These are phyloP conservation scores for Ceratonia siliqua DNA, from an alignment of 306 rosid genomes.

Conservation along the genomic window DNA sequence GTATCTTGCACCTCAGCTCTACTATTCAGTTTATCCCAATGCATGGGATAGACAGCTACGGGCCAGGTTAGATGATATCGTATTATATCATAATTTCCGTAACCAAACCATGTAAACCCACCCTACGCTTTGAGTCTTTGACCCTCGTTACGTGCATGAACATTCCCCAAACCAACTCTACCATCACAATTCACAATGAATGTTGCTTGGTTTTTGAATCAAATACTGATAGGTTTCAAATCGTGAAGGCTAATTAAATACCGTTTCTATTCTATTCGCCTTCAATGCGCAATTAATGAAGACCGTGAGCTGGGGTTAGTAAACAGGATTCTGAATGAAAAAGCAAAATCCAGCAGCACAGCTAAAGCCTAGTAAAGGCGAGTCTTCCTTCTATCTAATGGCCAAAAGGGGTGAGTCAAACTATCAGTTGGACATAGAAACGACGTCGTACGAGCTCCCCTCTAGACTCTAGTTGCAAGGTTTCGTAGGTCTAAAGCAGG, in stretches of 20 bases:
- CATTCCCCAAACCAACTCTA: not conserved
- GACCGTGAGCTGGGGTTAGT: not conserved
- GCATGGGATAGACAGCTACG: not conserved
- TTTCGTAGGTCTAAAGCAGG: constrained; percentile 39
- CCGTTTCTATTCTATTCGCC: too few species aligned
- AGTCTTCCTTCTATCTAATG: not conserved
- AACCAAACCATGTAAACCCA: not conserved
- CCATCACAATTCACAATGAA: not conserved
- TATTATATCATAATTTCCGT: not conserved
- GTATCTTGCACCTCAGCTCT: not conserved
- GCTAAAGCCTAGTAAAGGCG: too few species aligned
- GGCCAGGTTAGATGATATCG: not conserved
- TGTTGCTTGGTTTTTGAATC: not conserved
- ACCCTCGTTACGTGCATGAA: constrained; percentile 6
- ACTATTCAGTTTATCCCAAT: not conserved
- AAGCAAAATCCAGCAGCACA: too few species aligned
- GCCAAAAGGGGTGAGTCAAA: not conserved
- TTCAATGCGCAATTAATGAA: not conserved
- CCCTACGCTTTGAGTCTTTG: not conserved
- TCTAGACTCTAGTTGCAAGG: constrained; percentile 19
- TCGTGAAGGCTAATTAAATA: not conserved
- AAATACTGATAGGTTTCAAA: not conserved
- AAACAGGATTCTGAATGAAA: not conserved
- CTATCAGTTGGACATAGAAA: not conserved
- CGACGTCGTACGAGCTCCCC: constrained; percentile 12